Base-by-base conservation (phyloP, 2,329 filamentous ascomycete genomes). In the Tolypocladium sp. region DNA sequence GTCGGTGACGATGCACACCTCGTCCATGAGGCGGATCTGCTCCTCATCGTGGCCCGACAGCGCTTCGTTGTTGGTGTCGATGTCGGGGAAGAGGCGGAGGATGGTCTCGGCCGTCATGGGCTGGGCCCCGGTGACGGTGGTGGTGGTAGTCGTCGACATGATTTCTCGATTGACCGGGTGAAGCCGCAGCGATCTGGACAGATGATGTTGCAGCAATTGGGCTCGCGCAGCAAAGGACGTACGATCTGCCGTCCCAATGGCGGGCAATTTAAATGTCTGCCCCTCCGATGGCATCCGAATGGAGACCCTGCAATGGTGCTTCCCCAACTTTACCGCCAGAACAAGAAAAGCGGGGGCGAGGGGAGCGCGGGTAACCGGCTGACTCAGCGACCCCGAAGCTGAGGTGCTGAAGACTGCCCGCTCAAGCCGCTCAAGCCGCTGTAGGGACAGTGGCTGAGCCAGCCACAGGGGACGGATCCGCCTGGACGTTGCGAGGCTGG, bases 21-120 rank as follows among this genome's bases (percentile, higher is more conserved):
- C 94, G 70, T 99, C 93, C 94, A 99, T 99, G 69, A 99, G 78
- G 56, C 93, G 88, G 69, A 97, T 96, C 79, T 99, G 94, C 80
- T 97, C 93, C 73, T 90, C 93, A 79, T 97, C 92, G 78, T 97
- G 95, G 57, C 93, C 94, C 59, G 88, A 88, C 52, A 97, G 82
- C 60, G 91, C 91, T 57, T 84, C 82, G 63, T 87, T 87, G 70
- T 80, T 84, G 61, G 85, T 86, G 75, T 89, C 81, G 74, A 86
- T 84, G 72, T 97, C 92, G 57, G 92, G 91, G 75, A 97, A 97
- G 55, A 97, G 84, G 63, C 86, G 87, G 60, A 93, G 81, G 68
- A 99, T 91, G 69, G 89, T 91, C 67, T 94, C 86, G 22, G 92
- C 91, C 57, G 91, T 96, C 70, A 95, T 91, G 59, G 83, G 79